A percentile compares a stretch with the other conserved stretches of the same genome.
phyloP scores from a whole-genome alignment of 345 rosid genomes.

The Camelina laxa region DNA sequence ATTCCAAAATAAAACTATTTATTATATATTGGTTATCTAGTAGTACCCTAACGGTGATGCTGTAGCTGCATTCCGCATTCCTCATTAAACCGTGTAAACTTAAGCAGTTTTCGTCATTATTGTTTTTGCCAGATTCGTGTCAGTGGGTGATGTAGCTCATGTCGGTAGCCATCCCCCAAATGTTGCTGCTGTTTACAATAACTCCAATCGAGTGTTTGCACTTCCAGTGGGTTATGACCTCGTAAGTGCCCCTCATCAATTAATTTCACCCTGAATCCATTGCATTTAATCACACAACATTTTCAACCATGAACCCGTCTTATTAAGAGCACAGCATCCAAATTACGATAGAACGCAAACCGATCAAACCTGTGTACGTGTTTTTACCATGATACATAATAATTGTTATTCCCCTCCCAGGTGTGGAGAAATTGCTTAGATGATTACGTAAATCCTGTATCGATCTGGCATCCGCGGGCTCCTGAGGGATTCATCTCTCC shows the following conservation, averaged over 20 bases:
- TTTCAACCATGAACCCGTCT: neutral
- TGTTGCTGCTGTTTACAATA: constrained; percentile 84
- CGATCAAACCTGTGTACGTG: constrained; percentile 9
- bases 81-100: constrained; percentile 6
- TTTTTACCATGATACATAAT: constrained; percentile 22
- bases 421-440: constrained; percentile 95
- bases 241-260: constrained; percentile 51
- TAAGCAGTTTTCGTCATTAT: constrained; percentile 29
- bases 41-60: neutral
- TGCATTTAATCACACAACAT: neutral
- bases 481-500: constrained; percentile 78
- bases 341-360: neutral
- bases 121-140: constrained; percentile 61
- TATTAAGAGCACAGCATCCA: constrained; percentile 3
- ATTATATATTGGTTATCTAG: neutral
- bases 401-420: constrained; percentile 44
- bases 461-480: constrained; percentile 95
- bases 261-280: neutral
- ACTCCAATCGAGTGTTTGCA: constrained; percentile 56
- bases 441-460: constrained; percentile 68
- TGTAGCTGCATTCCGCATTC: constrained; percentile 14
- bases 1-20: neutral
- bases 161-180: constrained; percentile 87
- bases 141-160: constrained; percentile 85
- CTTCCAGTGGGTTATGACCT: constrained; percentile 89